phyloP scores from a whole-genome alignment of 306 rosid species.

The Pyrus communis region DNA sequence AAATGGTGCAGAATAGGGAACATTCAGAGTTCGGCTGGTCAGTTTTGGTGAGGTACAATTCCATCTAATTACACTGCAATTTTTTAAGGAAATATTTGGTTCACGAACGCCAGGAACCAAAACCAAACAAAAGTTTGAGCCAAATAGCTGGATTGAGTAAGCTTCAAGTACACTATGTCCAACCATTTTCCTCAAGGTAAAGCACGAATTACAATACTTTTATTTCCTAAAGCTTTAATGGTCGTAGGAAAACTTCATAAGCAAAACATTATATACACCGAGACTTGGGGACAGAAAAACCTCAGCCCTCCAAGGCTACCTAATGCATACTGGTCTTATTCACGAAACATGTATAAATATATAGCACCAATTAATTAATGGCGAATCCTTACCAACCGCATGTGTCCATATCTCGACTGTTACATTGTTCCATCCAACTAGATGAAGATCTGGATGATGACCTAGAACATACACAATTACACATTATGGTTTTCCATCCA shows the following conservation, averaged over 20 bases:
- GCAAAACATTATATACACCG: neutral
- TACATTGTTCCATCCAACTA: constrained; percentile 81
- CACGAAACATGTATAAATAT: neutral
- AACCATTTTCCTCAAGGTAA: neutral
- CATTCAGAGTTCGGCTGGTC: too few relatives aligned
- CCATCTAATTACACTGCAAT: too few relatives aligned
- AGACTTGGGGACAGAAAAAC: neutral
- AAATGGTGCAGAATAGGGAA: too few relatives aligned
- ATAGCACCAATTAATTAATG: neutral
- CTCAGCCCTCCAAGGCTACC: neutral
- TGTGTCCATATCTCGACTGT: constrained; percentile 82
- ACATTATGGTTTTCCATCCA: neutral
- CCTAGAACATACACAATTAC: constrained; percentile 29
- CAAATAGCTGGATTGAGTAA: neutral
- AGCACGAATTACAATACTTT: neutral
- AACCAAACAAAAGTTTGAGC: neutral
- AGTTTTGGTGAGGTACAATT: too few relatives aligned
- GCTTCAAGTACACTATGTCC: neutral
- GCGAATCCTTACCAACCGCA: constrained; percentile 53
- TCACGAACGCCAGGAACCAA: neutral
- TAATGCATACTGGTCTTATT: neutral
- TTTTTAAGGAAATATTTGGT: too few relatives aligned
- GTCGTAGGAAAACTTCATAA: neutral
- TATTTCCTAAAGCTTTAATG: neutral
- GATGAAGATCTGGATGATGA: constrained; percentile 97